Conservation (phyloP, 805 yeast genomes). For the Yamadazyma akitaensis region DNA sequence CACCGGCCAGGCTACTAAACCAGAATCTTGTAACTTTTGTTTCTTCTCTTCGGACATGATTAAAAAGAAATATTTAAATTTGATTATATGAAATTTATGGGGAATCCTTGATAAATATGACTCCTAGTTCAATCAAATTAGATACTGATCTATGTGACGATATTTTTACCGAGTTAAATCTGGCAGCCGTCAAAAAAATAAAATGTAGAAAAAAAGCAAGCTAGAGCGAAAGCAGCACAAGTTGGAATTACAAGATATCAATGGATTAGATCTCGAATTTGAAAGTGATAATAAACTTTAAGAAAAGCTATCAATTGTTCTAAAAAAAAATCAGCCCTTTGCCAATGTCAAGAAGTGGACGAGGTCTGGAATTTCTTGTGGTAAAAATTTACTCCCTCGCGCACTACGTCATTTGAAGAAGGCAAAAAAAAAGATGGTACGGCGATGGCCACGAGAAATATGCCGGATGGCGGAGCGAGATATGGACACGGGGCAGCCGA, state of each 20-base stretch:
- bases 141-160: neutral
- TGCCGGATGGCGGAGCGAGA: neutral
- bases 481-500: neutral
- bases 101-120: no score
- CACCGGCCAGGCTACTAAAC: slow-evolving; percentile 82
- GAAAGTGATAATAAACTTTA: neutral
- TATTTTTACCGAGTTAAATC: neutral
- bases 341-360: slow-evolving; percentile 1
- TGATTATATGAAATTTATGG: no score
- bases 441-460: neutral
- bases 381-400: slow-evolving; percentile 1
- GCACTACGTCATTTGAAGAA: slow-evolving; percentile 2
- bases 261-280: neutral
- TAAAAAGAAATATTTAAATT: no score
- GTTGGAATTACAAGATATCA: neutral
- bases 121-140: neutral
- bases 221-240: neutral
- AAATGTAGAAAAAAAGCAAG: neutral
- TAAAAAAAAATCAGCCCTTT: neutral
- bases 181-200: neutral
- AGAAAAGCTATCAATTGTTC: neutral
- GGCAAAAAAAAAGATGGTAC: neutral
- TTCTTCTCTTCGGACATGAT: slow-evolving; percentile 18
- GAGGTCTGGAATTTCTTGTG: slow-evolving; percentile 5
- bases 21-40: slow-evolving; percentile 44